Evolutionary conservation across 225 moss, liverwort and hornwort species (phyloP), one percentile per base, ranked within the genome.

Genomic region (Pleurozium schreberi): DNA sequence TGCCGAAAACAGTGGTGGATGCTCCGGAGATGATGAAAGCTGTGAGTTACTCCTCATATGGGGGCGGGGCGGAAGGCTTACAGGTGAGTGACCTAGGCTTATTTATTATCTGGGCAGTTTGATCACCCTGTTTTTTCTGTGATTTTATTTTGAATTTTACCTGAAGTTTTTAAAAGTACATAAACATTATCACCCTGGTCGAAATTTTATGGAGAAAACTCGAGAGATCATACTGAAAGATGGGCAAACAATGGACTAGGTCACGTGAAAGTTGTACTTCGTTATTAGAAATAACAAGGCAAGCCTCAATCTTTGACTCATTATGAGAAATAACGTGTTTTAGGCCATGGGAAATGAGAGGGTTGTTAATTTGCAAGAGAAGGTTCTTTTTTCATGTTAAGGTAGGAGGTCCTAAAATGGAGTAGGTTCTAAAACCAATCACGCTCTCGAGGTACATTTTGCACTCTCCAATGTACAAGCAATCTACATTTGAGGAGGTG

Each of bases 11-110:
- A 52, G 84, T 81, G 88, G 27, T 59, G 69, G 80, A 87, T 84
- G 83, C 82, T 83, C 85, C 86, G 20, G 74, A 75, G 69, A 81
- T 87, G 85, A 94, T 94, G 92, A 88, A 88, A 80, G 94, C 89
- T 27, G 91, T 90, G 67, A 88, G 67, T 75, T 91, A 94, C 88
- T 84, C 90, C 61, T 73, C 77, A 11, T 91, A 92, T 53, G 92
- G 89, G 74, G 90, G 92, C 34, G 89, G 92, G 30, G 83, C 83
- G 36, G 91, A 88, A 90, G 87, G 49, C 74, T 87, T 92, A 34
- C 65, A 92, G 94, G 94, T 92, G 64, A 86, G 64, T 23, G n/a
- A n/a, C n/a, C n/a, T n/a, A 47, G 21, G 45, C 4, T 57, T 38
- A n/a, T 57, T 11, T 27, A 40, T 57, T 18, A 16, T 79, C 11